A percentile compares a stretch with the other conserved stretches of the same genome.
Evolutionary conservation across 2,329 filamentous ascomycete species (phyloP).

Genomic region (Fusarium bactridioides): DNA sequence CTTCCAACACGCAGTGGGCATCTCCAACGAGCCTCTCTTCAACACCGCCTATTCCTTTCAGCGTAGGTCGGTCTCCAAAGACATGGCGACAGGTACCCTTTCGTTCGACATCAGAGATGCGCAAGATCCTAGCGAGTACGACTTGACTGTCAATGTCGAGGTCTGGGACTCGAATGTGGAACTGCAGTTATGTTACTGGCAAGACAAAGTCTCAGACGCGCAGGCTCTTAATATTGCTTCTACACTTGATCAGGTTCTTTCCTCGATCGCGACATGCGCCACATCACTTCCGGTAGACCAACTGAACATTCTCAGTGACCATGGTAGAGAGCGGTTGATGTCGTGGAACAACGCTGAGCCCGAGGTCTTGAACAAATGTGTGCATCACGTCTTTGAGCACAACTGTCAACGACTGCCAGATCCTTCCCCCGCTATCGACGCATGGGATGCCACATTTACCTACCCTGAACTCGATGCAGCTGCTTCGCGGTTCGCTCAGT

Average conservation of each 20-base stretch:
- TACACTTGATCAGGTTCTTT: slow-evolving; percentile 27
- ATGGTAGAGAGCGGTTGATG: slow-evolving; percentile 20
- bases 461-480: slow-evolving; percentile 42
- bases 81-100: slow-evolving; percentile 8
- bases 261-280: background rate
- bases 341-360: slow-evolving; percentile 40
- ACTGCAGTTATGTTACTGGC: slow-evolving; percentile 37
- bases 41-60: slow-evolving; percentile 38
- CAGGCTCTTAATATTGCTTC: slow-evolving; percentile 33
- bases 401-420: slow-evolving; percentile 44
- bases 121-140: slow-evolving; percentile 33
- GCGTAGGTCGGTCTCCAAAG: slow-evolving; percentile 20
- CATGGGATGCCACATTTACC: slow-evolving; percentile 55
- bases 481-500: slow-evolving; percentile 43
- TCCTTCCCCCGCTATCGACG: slow-evolving; percentile 49
- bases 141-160: slow-evolving; percentile 34
- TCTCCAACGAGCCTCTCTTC: slow-evolving; percentile 19
- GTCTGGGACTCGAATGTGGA: slow-evolving; percentile 31
- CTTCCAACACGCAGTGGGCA: background rate
- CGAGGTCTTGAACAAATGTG: slow-evolving; percentile 36
- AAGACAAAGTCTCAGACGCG: slow-evolving; percentile 27
- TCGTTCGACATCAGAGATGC: slow-evolving; percentile 25
- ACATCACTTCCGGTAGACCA: slow-evolving; percentile 6
- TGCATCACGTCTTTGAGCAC: slow-evolving; percentile 53
- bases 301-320: slow-evolving; percentile 23